Conservation (phyloP, 495 filamentous ascomycete genomes). For the Aspergillus nidulans region DNA sequence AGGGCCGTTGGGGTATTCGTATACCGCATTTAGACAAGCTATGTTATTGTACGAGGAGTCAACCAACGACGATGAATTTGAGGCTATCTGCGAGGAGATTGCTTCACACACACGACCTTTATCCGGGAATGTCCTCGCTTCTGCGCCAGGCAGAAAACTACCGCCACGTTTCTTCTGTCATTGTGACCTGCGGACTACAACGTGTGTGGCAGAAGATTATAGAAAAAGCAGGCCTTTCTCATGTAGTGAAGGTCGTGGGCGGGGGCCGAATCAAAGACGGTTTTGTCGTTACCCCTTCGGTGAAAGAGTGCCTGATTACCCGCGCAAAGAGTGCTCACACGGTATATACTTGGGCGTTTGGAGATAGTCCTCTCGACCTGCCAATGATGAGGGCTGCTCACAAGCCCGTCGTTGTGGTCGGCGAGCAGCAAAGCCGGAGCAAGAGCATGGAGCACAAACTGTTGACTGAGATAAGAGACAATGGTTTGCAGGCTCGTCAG, state of each 20-base stretch:
- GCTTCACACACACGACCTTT: conserved; percentile 39
- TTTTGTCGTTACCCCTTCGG: conserved; percentile 46
- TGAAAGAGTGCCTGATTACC: conserved; percentile 49
- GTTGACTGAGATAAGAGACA: conserved; percentile 36
- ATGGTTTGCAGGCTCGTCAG: conserved; percentile 42
- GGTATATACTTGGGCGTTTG: conserved; percentile 54
- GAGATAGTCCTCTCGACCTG: conserved; percentile 59
- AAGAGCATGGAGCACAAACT: conserved; percentile 53
- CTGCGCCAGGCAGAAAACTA: conserved; percentile 33
- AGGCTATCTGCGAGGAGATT: conserved; percentile 43
- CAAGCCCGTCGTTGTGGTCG: conserved; percentile 55
- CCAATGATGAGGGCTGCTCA: conserved; percentile 54
- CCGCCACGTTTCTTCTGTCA: conserved; percentile 43
- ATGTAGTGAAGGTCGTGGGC: conserved; percentile 50
- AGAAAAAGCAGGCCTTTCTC: conserved; percentile 37
- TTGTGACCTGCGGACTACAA: conserved; percentile 56
- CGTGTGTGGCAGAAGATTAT: conserved; percentile 57
- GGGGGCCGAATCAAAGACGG: conserved; percentile 48
- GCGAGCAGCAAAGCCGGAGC: conserved; percentile 47
- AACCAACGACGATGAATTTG: conserved; percentile 38
- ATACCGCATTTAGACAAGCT: conserved; percentile 54
- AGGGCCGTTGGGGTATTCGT: conserved; percentile 48
- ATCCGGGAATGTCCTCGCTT: conserved; percentile 46
- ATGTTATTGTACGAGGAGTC: conserved; percentile 52
- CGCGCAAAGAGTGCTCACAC: conserved; percentile 31